These are phyloP conservation scores for Postia placenta DNA, from an alignment of 768 basidiomycete species.

Conservation along the genomic window DNA sequence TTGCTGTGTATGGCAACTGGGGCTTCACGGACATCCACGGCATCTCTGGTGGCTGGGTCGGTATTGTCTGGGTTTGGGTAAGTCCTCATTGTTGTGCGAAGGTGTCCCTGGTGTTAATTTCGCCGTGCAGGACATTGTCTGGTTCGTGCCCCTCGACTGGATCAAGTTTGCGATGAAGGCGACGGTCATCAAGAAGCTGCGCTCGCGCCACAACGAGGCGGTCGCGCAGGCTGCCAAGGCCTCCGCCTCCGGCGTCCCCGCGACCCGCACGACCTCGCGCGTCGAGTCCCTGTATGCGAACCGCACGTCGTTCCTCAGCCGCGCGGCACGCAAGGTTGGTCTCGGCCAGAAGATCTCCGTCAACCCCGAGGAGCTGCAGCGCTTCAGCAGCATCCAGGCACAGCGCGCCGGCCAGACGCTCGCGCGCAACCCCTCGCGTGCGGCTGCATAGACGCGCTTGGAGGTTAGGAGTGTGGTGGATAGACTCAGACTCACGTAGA, in stretches of 20 bases:
- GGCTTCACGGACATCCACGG: slow-evolving; percentile 80
- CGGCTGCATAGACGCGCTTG: slow-evolving; percentile 29
- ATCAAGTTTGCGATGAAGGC: slow-evolving; percentile 98
- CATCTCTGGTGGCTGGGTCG: slow-evolving; percentile 93
- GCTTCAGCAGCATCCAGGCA: slow-evolving; percentile 85
- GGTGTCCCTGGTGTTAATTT: not conserved
- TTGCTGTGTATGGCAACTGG: slow-evolving; percentile 90
- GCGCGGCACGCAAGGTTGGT: slow-evolving; percentile 82
- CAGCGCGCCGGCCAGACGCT: slow-evolving; percentile 67
- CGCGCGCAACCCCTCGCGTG: slow-evolving; percentile 64
- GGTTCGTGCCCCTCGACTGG: slow-evolving; percentile 93
- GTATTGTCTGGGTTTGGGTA: slow-evolving; percentile 96
- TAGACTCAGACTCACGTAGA: too few species aligned
- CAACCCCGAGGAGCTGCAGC: slow-evolving; percentile 79
- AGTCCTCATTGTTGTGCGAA: slow-evolving; percentile 23
- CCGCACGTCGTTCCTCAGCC: slow-evolving; percentile 88
- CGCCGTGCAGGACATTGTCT: slow-evolving; percentile 71
- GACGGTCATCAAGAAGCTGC: slow-evolving; percentile 81
- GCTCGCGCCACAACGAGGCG: slow-evolving; percentile 48
- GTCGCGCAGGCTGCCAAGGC: slow-evolving; percentile 25
- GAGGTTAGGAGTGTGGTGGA: not conserved
- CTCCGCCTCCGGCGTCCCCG: slow-evolving; percentile 52
- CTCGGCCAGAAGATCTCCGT: slow-evolving; percentile 76
- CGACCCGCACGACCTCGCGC: slow-evolving; percentile 81
- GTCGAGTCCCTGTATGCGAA: slow-evolving; percentile 94